A percentile compares a stretch with the other conserved stretches of the same genome.
These are phyloP conservation scores for Linderniella brevidens DNA, from an alignment of 257 asterid genomes.

Conservation along the genomic window DNA sequence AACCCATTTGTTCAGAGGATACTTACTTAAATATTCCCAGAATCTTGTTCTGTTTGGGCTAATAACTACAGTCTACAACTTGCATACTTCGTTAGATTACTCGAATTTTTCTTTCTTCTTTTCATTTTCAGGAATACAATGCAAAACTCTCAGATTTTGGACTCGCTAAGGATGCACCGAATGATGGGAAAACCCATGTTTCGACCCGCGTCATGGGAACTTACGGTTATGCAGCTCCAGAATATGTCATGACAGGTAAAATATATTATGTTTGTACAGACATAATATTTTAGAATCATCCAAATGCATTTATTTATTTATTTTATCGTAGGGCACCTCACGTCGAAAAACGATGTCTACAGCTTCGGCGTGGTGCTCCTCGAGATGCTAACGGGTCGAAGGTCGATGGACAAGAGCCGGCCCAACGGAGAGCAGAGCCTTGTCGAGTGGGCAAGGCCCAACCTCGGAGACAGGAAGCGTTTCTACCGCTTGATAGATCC, in stretches of 20 bases:
- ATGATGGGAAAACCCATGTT: background rate
- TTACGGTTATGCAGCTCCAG: background rate
- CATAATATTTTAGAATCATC: background rate
- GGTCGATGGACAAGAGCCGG: background rate
- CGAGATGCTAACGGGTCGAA: background rate
- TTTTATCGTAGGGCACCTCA: background rate
- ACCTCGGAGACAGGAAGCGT: background rate
- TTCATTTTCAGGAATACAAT: background rate
- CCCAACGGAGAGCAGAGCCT: background rate
- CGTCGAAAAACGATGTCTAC: background rate
- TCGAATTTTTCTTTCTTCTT: background rate
- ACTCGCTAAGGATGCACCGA: background rate
- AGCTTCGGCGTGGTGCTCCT: background rate
- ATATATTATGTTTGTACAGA: background rate
- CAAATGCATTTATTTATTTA: background rate
- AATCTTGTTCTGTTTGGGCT: background rate
- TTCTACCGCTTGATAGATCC: background rate
- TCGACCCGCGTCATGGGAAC: slow-evolving; percentile 1
- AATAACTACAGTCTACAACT: background rate
- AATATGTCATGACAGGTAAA: background rate
- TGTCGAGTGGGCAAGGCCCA: background rate
- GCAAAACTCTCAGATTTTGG: background rate
- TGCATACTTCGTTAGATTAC: background rate
- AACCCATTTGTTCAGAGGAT: too few species aligned
- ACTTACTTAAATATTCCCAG: too few species aligned